Evolutionary conservation across 2,329 filamentous ascomycete species (phyloP).

Genomic region (Aspergillus novoparasiticus): DNA sequence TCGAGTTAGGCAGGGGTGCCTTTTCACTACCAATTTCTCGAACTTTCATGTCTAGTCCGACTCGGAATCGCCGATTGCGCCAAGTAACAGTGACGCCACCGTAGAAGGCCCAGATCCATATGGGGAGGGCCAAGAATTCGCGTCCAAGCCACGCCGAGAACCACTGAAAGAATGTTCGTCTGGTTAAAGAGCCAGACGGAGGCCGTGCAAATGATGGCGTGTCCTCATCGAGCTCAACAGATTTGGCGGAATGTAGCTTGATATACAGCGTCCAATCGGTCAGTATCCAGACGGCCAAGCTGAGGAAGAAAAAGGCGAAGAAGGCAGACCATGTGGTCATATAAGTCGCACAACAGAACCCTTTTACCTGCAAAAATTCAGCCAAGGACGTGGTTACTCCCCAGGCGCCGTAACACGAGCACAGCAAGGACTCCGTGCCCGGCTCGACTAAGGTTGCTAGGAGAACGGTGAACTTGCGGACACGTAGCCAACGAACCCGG

Average conservation of each 20-base stretch:
- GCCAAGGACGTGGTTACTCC: slow-evolving; percentile 71
- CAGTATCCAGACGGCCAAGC: slow-evolving; percentile 70
- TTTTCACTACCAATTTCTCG: slow-evolving; percentile 51
- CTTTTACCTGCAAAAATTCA: slow-evolving; percentile 54
- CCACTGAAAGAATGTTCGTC: slow-evolving; percentile 69
- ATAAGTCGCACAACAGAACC: slow-evolving; percentile 49
- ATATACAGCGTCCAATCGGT: slow-evolving; percentile 75
- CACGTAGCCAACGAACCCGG: slow-evolving; percentile 85
- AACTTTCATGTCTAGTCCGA: slow-evolving; percentile 83
- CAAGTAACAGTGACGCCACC: slow-evolving; percentile 86
- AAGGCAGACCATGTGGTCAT: slow-evolving; percentile 70
- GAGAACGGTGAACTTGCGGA: slow-evolving; percentile 90
- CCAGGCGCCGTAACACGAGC: slow-evolving; percentile 77
- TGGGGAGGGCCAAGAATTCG: slow-evolving; percentile 78
- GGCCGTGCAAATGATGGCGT: slow-evolving; percentile 73
- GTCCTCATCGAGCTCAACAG: slow-evolving; percentile 69
- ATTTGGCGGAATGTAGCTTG: slow-evolving; percentile 71
- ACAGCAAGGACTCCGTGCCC: slow-evolving; percentile 84
- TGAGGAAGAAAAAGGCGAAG: slow-evolving; percentile 64
- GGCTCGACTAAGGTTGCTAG: slow-evolving; percentile 89
- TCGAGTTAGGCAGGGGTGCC: slow-evolving; percentile 21
- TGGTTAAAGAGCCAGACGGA: slow-evolving; percentile 46
- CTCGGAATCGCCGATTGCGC: slow-evolving; percentile 80
- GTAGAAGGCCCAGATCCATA: slow-evolving; percentile 88
- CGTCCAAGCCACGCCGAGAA: slow-evolving; percentile 80